Conservation (phyloP, 768 basidiomycete species). For the Boletus sp. region DNA sequence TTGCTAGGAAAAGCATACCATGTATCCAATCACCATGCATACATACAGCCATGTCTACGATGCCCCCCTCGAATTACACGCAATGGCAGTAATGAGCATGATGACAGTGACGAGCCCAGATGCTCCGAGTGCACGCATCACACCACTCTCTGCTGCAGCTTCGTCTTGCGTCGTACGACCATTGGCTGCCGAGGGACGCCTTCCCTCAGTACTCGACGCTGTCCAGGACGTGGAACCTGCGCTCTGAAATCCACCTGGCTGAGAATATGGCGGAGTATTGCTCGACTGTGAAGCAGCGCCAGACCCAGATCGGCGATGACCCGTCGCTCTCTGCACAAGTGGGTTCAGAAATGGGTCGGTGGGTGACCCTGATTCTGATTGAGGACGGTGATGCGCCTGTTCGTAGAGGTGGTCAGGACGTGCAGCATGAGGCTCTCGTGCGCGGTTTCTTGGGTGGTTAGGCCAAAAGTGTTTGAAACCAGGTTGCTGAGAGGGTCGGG, state of each 20-base stretch:
- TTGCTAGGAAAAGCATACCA: not conserved
- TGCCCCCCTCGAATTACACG: constrained; percentile 15
- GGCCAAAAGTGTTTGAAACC: constrained; percentile 29
- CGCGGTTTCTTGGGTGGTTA: constrained; percentile 21
- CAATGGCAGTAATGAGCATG: constrained; percentile 23
- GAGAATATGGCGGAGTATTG: not conserved
- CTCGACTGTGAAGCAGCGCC: not conserved
- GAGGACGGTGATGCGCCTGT: constrained; percentile 3
- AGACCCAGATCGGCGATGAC: constrained; percentile 8
- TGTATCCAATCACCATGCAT: not conserved
- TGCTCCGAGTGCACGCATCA: constrained; percentile 28
- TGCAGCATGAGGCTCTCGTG: constrained; percentile 13
- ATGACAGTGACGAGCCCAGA: constrained; percentile 29
- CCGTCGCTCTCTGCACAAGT: constrained; percentile 30
- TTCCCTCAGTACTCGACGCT: not conserved
- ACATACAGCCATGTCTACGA: constrained; percentile 5
- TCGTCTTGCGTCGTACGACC: constrained; percentile 20
- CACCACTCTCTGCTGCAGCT: constrained; percentile 24
- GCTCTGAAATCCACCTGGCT: constrained; percentile 3
- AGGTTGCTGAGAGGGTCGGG: constrained; percentile 24
- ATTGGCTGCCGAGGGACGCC: not conserved
- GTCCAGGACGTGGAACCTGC: constrained; percentile 3
- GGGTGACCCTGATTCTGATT: not conserved
- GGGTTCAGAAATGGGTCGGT: constrained; percentile 26
- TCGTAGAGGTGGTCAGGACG: constrained; percentile 12